phyloP scores from a whole-genome alignment of 2,329 filamentous ascomycete species.

The Xylariaceae sp. region DNA sequence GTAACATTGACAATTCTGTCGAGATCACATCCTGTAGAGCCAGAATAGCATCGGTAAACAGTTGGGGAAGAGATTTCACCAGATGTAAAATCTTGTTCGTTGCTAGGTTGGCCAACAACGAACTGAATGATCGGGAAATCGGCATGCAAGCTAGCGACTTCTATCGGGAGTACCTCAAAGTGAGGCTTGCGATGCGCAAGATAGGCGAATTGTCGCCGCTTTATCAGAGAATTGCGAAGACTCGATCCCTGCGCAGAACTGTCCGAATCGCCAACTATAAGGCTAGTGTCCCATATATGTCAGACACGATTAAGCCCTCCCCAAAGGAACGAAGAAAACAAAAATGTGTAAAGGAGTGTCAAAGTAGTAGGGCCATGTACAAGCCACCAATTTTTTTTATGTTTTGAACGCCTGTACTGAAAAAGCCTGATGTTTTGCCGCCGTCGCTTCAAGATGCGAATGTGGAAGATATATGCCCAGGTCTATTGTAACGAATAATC shows the following conservation, averaged over 20 bases:
- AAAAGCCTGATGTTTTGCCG: conserved; percentile 26
- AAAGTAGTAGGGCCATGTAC: conserved; percentile 9
- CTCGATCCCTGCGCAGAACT: background rate
- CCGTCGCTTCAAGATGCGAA: conserved; percentile 28
- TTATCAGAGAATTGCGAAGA: background rate
- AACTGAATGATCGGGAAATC: too few relatives aligned
- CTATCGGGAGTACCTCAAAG: too few relatives aligned
- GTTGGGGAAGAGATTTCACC: too few relatives aligned
- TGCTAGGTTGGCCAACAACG: too few relatives aligned
- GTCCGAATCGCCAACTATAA: background rate
- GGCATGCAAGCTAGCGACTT: too few relatives aligned
- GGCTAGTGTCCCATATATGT: background rate
- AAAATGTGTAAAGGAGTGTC: conserved; percentile 10
- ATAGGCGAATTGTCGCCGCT: too few relatives aligned
- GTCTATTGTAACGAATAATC: conserved; percentile 27
- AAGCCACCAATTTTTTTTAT: conserved; percentile 17
- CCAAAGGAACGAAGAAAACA: conserved; percentile 2
- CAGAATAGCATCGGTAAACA: too few relatives aligned
- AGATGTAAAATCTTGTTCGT: too few relatives aligned
- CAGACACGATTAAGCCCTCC: background rate
- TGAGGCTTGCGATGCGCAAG: too few relatives aligned
- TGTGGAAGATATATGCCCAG: conserved; percentile 19
- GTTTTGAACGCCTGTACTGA: conserved; percentile 27
- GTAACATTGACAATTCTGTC: too few relatives aligned
- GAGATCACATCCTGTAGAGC: too few relatives aligned